Percentiles rank a stretch among this genome's conserved stretches.
phyloP scores from a whole-genome alignment of 108 stramenopile genomes.

The Nitzschia inconspicua region DNA sequence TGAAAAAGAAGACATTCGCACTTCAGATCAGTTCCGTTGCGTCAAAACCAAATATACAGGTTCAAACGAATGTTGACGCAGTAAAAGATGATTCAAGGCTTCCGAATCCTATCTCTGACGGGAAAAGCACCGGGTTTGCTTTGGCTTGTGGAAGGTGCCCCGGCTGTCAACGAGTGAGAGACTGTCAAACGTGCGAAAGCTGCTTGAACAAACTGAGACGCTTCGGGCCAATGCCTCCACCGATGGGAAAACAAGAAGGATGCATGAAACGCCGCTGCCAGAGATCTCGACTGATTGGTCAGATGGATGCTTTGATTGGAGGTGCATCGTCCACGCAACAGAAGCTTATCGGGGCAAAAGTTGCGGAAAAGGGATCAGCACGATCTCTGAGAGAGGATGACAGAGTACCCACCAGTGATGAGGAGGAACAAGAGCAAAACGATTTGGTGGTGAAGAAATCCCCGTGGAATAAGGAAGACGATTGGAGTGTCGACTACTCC shows the following conservation, averaged over 20 bases:
- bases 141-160: conserved; percentile 30
- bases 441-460: background rate
- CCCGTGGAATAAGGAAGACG: conserved; percentile 6
- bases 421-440: background rate
- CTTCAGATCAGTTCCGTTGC: background rate
- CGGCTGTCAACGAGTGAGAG: conserved; percentile 18
- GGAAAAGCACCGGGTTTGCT: background rate
- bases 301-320: conserved; percentile 6
- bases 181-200: conserved; percentile 25
- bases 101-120: background rate
- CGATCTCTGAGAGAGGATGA: background rate
- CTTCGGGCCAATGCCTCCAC: background rate
- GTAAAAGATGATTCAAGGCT: background rate
- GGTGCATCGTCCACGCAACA: background rate
- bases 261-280: conserved; percentile 7
- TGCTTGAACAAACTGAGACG: conserved; percentile 12
- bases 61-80: background rate
- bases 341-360: background rate
- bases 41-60: background rate
- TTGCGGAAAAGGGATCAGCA: background rate
- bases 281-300: background rate
- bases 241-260: background rate
- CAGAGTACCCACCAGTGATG: background rate
- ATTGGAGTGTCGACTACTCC: conserved; percentile 14
- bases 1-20: background rate